phyloP scores from a whole-genome alignment of 2,329 filamentous ascomycete genomes.

The Colletotrichum sp. region DNA sequence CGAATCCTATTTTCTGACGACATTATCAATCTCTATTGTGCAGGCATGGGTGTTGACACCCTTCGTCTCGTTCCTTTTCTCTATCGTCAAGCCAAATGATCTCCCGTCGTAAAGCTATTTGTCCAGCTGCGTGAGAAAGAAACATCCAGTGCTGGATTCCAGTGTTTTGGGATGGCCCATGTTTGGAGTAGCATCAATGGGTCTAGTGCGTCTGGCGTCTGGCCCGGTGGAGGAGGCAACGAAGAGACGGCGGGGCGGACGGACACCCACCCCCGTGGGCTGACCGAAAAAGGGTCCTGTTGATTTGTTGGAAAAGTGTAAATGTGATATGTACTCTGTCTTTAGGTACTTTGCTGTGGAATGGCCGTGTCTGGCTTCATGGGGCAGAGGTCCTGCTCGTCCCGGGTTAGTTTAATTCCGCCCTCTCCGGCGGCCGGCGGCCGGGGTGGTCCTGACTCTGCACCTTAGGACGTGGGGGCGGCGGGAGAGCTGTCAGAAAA shows the following conservation, averaged over 20 bases:
- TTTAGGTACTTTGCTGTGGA: background rate
- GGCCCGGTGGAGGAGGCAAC: background rate
- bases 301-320: background rate
- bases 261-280: background rate
- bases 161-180: background rate
- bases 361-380: background rate
- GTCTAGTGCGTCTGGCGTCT: background rate
- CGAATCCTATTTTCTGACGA: constrained; percentile 11
- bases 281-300: background rate
- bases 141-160: background rate
- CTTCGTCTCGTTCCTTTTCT: background rate
- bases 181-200: background rate
- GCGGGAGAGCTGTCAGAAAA: constrained; percentile 4
- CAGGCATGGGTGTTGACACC: background rate
- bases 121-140: background rate
- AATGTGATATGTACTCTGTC: background rate
- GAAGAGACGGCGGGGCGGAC: background rate
- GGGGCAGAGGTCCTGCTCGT: background rate
- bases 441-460: background rate
- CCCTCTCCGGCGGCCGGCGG: background rate
- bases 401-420: background rate
- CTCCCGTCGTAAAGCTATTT: background rate
- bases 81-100: background rate
- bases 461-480: background rate
- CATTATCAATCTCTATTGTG: constrained; percentile 6